Conservation (phyloP, 805 yeast genomes). For the Starmerella powellii region DNA sequence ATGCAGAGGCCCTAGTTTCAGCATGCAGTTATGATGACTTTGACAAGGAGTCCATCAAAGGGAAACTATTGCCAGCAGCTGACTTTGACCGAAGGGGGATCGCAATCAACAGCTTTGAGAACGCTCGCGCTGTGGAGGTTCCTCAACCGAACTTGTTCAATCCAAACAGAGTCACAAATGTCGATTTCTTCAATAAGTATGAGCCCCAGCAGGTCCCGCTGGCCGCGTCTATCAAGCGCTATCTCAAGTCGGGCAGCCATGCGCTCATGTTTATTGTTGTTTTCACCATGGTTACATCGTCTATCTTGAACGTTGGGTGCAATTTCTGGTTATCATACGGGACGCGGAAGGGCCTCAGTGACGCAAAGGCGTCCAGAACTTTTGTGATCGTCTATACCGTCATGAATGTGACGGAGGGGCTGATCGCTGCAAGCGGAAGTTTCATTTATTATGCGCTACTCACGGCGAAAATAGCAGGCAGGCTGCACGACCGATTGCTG, state of each 20-base stretch:
- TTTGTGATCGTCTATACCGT: conserved; percentile 16
- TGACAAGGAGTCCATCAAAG: not conserved
- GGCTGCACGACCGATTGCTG: conserved; percentile 58
- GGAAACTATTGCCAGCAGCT: not conserved
- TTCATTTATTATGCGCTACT: conserved; percentile 15
- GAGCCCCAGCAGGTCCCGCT: too few species aligned
- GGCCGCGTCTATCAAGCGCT: not conserved
- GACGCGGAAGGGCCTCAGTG: conserved; percentile 18
- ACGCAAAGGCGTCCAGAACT: conserved; percentile 12
- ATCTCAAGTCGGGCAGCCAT: too few species aligned
- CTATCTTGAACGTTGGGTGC: conserved; percentile 9
- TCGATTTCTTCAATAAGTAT: too few species aligned
- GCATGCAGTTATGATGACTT: not conserved
- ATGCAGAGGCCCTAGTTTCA: not conserved
- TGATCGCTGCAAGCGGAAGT: conserved; percentile 3
- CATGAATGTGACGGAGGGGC: conserved; percentile 8
- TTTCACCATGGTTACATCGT: conserved; percentile 1
- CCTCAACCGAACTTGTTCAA: too few species aligned
- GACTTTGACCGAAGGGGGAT: conserved; percentile 3
- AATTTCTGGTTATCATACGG: conserved; percentile 20
- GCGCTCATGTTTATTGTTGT: too few species aligned
- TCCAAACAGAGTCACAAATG: too few species aligned
- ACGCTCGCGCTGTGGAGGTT: too few species aligned
- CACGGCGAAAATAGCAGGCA: conserved; percentile 7
- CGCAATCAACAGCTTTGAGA: too few species aligned